Conservation (phyloP, 225 moss, liverwort and hornwort genomes). For the Straminergon stramineum region DNA sequence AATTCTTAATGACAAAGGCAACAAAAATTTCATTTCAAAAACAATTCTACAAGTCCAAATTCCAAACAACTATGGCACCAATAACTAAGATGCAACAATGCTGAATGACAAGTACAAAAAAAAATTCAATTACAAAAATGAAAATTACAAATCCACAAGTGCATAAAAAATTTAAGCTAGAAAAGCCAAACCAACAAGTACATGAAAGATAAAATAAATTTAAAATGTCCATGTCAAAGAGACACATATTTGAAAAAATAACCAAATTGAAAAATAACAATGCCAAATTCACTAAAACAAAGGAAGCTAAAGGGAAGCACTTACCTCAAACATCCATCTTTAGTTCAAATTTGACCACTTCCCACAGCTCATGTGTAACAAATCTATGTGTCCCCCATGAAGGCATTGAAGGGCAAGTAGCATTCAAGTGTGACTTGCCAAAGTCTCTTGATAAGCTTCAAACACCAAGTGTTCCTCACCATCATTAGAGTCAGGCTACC, state of each 20-base stretch:
- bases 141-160: not conserved
- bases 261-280: no score
- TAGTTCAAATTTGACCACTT: not conserved
- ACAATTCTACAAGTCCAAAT: not conserved
- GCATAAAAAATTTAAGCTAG: no score
- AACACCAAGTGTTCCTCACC: not conserved
- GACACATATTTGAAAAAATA: no score
- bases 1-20: no score
- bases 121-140: not conserved
- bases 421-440: not conserved
- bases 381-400: accelerated
- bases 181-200: no score
- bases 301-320: not conserved
- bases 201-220: no score
- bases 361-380: not conserved
- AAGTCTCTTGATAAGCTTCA: no score
- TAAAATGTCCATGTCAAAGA: no score
- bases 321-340: not conserved
- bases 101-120: not conserved
- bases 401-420: not conserved
- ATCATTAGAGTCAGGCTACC: not conserved
- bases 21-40: not conserved
- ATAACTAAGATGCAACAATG: not conserved
- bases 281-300: no score
- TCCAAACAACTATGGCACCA: not conserved